Evolutionary conservation across 1,284 basidiomycete genomes (phyloP).

Genomic region (Sporisorium scitamineum): DNA sequence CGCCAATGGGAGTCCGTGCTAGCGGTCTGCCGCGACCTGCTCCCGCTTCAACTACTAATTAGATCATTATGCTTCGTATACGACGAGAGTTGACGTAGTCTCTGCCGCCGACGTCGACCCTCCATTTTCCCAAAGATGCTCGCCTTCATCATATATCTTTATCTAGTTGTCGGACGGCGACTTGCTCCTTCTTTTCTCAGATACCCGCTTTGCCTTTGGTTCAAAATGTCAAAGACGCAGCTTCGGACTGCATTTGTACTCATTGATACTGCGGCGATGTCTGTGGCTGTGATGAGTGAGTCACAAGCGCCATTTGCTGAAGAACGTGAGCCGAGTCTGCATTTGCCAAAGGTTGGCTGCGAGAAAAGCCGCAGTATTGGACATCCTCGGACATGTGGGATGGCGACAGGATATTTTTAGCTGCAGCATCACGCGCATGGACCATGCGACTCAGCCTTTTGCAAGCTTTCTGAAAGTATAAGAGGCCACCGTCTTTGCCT

Average conservation of each 20-base stretch:
- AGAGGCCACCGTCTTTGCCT: not conserved
- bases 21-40: slow-evolving; percentile 14
- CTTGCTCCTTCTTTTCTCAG: slow-evolving; percentile 2
- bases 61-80: not conserved
- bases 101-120: too few species aligned
- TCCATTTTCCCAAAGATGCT: too few species aligned
- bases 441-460: not conserved
- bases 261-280: not conserved
- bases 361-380: not conserved
- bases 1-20: not conserved
- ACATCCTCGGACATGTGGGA: not conserved
- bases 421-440: not conserved
- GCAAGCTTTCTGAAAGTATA: not conserved
- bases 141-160: not conserved
- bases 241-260: slow-evolving; percentile 4
- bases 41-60: not conserved
- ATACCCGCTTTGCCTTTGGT: slow-evolving; percentile 20
- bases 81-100: too few species aligned
- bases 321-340: too few species aligned
- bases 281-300: not conserved
- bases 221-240: slow-evolving; percentile 3
- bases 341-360: too few species aligned
- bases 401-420: not conserved
- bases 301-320: not conserved
- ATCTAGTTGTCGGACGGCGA: not conserved